Base-by-base conservation (phyloP, 2,329 filamentous ascomycete genomes). In the Magnaporthiopsis rhizophila region DNA sequence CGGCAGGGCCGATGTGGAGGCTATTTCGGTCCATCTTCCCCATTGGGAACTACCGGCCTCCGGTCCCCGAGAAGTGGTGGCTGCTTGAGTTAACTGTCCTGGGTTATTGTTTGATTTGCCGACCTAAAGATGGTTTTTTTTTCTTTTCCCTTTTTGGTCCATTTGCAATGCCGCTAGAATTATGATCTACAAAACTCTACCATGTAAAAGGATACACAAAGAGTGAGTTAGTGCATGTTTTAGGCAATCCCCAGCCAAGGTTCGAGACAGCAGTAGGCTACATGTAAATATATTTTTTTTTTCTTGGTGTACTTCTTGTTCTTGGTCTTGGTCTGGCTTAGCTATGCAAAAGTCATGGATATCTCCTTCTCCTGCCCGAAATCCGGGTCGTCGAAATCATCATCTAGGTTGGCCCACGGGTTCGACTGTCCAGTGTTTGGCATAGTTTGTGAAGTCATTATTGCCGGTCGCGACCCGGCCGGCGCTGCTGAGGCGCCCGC, bases 291-390 rank as follows among this genome's bases (percentile, higher is more conserved):
- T 45, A 21, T 45, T 45, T 21, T 45, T 45, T 4, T 1, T 45
- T 53, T 3, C 18, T 53, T n/a, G n/a, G n/a, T n/a, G 34, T 36
- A 36, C 11, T 36, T 53, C 7, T 53, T 53, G 3, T 53, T 53
- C 36, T 38, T 38, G 2, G 12, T 38, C 36, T 50, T n/a, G 45
- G 2, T 1, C n/a, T 53, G 18, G 7, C 5, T 53, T 53, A 21
- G 45, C 65, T 70, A 91, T 75, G 89, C 90, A 84, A 94, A 94
- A 67, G 89, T 92, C 89, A 94, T 89, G 38, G 85, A 83, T 67
- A 94, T 90, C 75, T 92, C 89, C 72, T 86, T 86, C 74, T 92
- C 89, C 71, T 84, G 83, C 24, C 86, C 87, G 77, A 89, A 89
- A 63, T 89, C 84, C 36, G 88, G 84, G 59, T 91, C 88, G 59